Conservation (phyloP, 768 basidiomycete species). For the Rhizopogon rudus region DNA sequence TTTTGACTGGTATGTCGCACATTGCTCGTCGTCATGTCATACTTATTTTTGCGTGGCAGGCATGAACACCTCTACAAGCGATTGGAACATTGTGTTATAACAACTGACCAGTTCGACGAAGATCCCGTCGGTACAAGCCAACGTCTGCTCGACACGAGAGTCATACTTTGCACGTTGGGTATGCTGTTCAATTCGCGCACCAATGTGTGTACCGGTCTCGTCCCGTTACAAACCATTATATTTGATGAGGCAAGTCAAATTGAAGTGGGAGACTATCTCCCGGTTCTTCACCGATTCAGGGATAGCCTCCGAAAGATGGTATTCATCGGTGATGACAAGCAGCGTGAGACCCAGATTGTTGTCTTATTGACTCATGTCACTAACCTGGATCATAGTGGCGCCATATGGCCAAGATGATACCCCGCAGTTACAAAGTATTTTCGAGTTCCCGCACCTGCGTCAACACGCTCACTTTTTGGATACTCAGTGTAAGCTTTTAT, state of each 20-base stretch:
- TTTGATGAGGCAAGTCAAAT: conserved; percentile 48
- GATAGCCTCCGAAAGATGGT: conserved; percentile 11
- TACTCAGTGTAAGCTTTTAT: conserved; percentile 54
- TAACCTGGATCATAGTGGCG: conserved; percentile 46
- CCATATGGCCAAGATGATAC: conserved; percentile 74
- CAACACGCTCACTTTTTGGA: conserved; percentile 48
- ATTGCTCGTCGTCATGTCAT: not conserved
- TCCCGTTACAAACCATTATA: conserved; percentile 34
- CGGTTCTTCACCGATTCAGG: conserved; percentile 24
- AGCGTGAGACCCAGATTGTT: too few species aligned
- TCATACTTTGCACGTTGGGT: conserved; percentile 44
- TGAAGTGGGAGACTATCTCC: conserved; percentile 35
- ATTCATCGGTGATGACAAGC: too few species aligned
- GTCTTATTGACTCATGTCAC: not conserved
- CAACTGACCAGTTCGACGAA: too few species aligned
- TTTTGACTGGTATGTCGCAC: conserved; percentile 34
- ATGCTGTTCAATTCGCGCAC: conserved; percentile 34
- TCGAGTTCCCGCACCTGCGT: conserved; percentile 62
- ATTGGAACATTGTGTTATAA: too few species aligned
- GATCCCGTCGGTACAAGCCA: too few species aligned
- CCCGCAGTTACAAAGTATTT: conserved; percentile 62
- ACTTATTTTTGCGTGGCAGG: conserved; percentile 23
- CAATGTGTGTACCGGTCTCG: conserved; percentile 11
- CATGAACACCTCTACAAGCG: conserved; percentile 37
- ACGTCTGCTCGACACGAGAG: not conserved